A percentile compares a stretch with the other conserved stretches of the same genome.
phyloP scores from a whole-genome alignment of 2,329 filamentous ascomycete genomes.

The Ceratocystis albifundus region DNA sequence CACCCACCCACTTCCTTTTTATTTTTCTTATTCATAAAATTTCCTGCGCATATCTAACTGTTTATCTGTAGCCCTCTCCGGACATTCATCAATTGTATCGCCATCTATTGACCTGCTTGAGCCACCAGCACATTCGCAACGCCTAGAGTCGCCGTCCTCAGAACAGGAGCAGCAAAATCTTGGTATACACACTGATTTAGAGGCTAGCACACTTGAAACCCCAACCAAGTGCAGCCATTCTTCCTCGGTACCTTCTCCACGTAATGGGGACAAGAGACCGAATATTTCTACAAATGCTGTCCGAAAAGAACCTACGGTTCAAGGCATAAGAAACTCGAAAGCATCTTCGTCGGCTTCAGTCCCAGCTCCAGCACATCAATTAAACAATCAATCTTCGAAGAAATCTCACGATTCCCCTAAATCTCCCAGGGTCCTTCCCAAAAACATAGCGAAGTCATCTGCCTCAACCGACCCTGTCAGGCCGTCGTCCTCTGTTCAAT shows the following conservation, averaged over 20 bases:
- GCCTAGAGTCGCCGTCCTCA: neutral
- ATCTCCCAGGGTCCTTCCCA: too few species aligned
- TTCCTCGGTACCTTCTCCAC: neutral
- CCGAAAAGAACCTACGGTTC: neutral
- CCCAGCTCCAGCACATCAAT: neutral
- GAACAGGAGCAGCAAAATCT: neutral
- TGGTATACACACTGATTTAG: neutral
- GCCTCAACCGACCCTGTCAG: too few species aligned
- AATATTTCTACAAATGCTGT: neutral
- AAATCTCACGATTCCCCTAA: too few species aligned
- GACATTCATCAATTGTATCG: neutral
- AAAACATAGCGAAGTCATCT: too few species aligned
- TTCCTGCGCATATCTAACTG: neutral
- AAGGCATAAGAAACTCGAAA: neutral
- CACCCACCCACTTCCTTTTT: neutral
- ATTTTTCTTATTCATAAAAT: neutral
- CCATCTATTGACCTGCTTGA: neutral
- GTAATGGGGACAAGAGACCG: neutral
- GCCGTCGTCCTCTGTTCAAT: too few species aligned
- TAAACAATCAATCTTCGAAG: neutral
- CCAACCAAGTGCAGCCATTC: neutral
- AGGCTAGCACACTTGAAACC: neutral
- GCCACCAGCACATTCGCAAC: neutral
- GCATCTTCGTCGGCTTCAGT: neutral
- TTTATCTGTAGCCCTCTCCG: neutral